A percentile compares a stretch with the other conserved stretches of the same genome.
phyloP scores from a whole-genome alignment of 2,329 filamentous ascomycete genomes.

The Claviceps sp. region DNA sequence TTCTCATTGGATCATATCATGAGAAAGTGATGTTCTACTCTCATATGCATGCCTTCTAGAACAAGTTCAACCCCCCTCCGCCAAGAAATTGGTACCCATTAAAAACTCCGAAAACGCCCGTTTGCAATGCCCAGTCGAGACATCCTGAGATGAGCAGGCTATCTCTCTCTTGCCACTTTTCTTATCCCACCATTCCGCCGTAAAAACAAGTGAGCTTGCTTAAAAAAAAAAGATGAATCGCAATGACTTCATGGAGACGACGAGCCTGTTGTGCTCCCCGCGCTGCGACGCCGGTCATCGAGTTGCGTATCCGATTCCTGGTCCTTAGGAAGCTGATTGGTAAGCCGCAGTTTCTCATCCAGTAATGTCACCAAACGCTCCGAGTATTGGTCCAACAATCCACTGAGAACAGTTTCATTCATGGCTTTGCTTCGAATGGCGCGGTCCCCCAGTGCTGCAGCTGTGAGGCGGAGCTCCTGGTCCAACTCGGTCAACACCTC shows the following conservation, averaged over 20 bases:
- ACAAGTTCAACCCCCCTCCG: neutral
- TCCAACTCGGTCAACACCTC: conserved; percentile 50
- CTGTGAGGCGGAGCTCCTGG: conserved; percentile 49
- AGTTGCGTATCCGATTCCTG: conserved; percentile 16
- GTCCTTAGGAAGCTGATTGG: conserved; percentile 19
- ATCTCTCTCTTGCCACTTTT: neutral
- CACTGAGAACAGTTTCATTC: conserved; percentile 45
- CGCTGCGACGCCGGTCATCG: conserved; percentile 19
- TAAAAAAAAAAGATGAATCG: neutral
- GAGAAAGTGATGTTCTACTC: conserved; percentile 8
- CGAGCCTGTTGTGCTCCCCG: conserved; percentile 21
- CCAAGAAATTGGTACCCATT: neutral
- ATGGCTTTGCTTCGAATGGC: conserved; percentile 40
- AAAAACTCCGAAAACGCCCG: conserved; percentile 6
- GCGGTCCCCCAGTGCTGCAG: conserved; percentile 44
- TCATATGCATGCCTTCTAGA: conserved; percentile 4
- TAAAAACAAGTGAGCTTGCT: neutral
- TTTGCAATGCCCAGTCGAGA: neutral
- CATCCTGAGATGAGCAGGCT: neutral
- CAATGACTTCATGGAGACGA: conserved; percentile 18
- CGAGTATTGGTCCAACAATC: conserved; percentile 62
- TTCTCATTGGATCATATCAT: conserved; percentile 23
- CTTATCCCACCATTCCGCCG: neutral
- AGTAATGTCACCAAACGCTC: conserved; percentile 57
- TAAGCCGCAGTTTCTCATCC: conserved; percentile 54